Evolutionary conservation across 331 rosid species (phyloP), one percentile per base, ranked within the genome.

Genomic region (Arachis monticola): DNA sequence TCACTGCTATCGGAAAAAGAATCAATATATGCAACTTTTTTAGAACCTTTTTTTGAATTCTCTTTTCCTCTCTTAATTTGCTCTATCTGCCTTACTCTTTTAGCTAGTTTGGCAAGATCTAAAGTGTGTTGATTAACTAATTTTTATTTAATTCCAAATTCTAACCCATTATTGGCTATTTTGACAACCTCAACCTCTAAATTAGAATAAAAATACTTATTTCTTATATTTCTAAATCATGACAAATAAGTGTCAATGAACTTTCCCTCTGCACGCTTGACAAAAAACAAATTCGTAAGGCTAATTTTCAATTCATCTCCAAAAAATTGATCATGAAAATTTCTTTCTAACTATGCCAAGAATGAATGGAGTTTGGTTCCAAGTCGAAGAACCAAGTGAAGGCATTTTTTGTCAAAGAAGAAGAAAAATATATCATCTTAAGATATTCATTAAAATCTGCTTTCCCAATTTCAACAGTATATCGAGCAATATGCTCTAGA

Each of bases 181-280:
- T 50, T 81, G 61, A 72, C 91, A 6, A 77, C 82, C 77, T 84
- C 83, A 82, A 58, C 80, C 38, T 81, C 41, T 22, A 11, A 7
- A 59, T 59, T 6, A 10, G 40, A 2, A 40, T 59, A 17, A 7
- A 30, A 22, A 8, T 12, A 59, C 8, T 3, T n/a, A 17, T 3
- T 10, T 10, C 57, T 70, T 46, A 31, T 70, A 10, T 22, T 27
- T 10, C 41, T 27, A 59, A 59, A 59, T 83, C 41, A 1, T 42
- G 46, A 27, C 2, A 45, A 59, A 5, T 44, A 68, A 40, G 14
- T 60, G 5, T 27, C 58, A n/a, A 67, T 31, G 0, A 35, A 22
- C 38, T 48, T 6, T 7, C 47, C 47, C 5, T 5, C 1, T 44
- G 1, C 47, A 5, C 8, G 6, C 5, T 7, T 44, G 1, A 44